Base-by-base conservation (phyloP, 1,139 yeast genomes). In the Blastobotrys aristatus region DNA sequence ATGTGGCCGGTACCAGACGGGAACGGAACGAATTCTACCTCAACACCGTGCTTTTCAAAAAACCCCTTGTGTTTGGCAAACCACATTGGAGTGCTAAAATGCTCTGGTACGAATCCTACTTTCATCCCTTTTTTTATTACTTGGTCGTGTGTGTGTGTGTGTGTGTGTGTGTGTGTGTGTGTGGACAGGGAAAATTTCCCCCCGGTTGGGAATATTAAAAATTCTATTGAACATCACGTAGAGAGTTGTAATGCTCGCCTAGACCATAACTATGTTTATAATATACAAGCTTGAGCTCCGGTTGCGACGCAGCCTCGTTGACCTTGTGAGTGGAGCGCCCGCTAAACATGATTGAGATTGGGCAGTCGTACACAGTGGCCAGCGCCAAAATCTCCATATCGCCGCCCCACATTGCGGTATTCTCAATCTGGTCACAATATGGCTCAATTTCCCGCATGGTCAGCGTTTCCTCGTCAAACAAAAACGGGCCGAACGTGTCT, bases 371-470 rank as follows among this genome's bases (percentile, higher is more conserved):
- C 8, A 76, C 77, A 51, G 79, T 75, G 0, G 94, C 75, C 38
- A 89, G 70, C 0, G 97, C 96, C 58, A 87, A 64, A 17, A 90
- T 80, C 68, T 92, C 98, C 72, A 89, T 72, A 60, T 92, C 97
- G 4, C 96, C 94, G 26, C 98, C 98, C 98, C 98, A 92, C 73
- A 87, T 78, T 0, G 95, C 81, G 0, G 96, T 87, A 14, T 69
- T 69, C 47, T 76, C 84, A 48, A 92, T 73, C 55, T 82, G 83
- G 1, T 70, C 65, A 7, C 88, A 75, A 63, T 92, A 92, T n/a
- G 76, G 77, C 33, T 77, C 82, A 24, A 90, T 67, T 53, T 85
- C 85, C 38, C 75, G 71, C 53, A 84, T 57, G 13, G 76, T 70
- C 71, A 80, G 73, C 0, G 87, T 83, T 20, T 68, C 70, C 57